A percentile compares a stretch with the other conserved stretches of the same genome.
Conservation (phyloP, 2,329 filamentous ascomycete genomes). For the Aspergillaceae sp. region DNA sequence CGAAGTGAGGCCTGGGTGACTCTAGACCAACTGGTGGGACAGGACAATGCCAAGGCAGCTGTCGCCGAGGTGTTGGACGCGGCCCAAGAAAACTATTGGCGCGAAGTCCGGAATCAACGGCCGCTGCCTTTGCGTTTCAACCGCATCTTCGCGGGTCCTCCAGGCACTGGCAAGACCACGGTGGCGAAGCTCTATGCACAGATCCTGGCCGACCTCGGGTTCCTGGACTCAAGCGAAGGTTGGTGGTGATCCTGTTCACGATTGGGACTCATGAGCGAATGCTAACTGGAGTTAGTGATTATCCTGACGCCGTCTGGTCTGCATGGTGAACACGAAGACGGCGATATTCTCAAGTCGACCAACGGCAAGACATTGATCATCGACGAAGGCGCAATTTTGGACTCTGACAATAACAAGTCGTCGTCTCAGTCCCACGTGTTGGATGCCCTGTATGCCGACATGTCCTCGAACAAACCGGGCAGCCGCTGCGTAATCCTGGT, state of each 20-base stretch:
- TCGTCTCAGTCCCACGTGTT: background rate
- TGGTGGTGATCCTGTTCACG: no score
- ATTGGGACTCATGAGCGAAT: no score
- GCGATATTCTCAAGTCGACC: slow-evolving; percentile 3
- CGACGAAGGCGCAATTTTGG: slow-evolving; percentile 7
- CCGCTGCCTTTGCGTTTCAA: slow-evolving; percentile 10
- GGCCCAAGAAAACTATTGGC: slow-evolving; percentile 11
- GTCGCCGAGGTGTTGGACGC: slow-evolving; percentile 9
- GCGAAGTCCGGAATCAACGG: slow-evolving; percentile 12
- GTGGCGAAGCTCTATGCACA: slow-evolving; percentile 12
- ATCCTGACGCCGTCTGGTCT: background rate
- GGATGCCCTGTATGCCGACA: slow-evolving; percentile 4
- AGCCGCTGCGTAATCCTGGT: slow-evolving; percentile 10
- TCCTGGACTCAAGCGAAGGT: slow-evolving; percentile 6
- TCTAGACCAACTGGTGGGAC: slow-evolving; percentile 11
- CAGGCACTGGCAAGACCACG: slow-evolving; percentile 15
- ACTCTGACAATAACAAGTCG: background rate
- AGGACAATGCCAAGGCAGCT: slow-evolving; percentile 10
- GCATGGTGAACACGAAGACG: background rate
- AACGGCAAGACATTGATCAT: slow-evolving; percentile 10
- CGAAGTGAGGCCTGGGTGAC: slow-evolving; percentile 10
- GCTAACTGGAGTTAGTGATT: slow-evolving; percentile 1
- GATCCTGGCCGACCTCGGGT: slow-evolving; percentile 2
- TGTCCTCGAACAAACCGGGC: slow-evolving; percentile 2
- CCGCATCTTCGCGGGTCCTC: slow-evolving; percentile 12